phyloP scores from a whole-genome alignment of 805 yeast species.

The Zygosaccharomyces gambellarensis region DNA sequence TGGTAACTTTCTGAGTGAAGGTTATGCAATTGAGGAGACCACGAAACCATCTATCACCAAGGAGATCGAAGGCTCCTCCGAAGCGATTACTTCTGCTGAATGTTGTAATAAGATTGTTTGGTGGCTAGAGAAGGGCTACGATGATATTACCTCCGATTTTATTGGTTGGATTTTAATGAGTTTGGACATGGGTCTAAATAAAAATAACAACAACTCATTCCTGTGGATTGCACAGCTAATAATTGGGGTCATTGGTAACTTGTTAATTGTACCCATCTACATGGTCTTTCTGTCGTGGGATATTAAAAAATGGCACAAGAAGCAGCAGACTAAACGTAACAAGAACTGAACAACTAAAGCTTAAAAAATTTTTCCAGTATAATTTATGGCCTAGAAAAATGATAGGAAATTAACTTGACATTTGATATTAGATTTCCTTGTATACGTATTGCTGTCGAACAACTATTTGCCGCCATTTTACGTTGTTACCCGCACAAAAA shows the following conservation, averaged over 20 bases:
- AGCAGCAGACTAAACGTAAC: slow-evolving; percentile 19
- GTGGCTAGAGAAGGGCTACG: slow-evolving; percentile 58
- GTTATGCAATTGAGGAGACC: slow-evolving; percentile 70
- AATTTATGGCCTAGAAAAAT: not conserved
- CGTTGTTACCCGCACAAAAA: slow-evolving; percentile 3
- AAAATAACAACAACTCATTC: slow-evolving; percentile 42
- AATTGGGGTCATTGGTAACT: slow-evolving; percentile 44
- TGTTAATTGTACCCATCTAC: slow-evolving; percentile 55
- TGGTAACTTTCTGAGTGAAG: slow-evolving; percentile 88
- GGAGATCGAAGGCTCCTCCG: slow-evolving; percentile 78
- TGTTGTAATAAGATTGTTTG: slow-evolving; percentile 60
- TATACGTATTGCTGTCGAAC: not conserved
- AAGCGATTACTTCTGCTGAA: slow-evolving; percentile 57
- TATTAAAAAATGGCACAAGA: slow-evolving; percentile 46
- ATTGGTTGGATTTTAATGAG: slow-evolving; percentile 78
- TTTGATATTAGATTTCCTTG: not conserved
- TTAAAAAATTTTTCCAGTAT: not conserved
- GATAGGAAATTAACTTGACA: too few relatives aligned
- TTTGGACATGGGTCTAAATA: slow-evolving; percentile 63
- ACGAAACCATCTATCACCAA: slow-evolving; percentile 84
- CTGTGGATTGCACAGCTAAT: slow-evolving; percentile 50
- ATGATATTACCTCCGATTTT: slow-evolving; percentile 73
- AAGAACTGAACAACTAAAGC: not conserved
- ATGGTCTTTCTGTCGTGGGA: slow-evolving; percentile 48
- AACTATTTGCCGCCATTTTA: not conserved